Evolutionary conservation across 257 asterid genomes (phyloP), one percentile per base, ranked within the genome.

Genomic region (Apocynum venetum): DNA sequence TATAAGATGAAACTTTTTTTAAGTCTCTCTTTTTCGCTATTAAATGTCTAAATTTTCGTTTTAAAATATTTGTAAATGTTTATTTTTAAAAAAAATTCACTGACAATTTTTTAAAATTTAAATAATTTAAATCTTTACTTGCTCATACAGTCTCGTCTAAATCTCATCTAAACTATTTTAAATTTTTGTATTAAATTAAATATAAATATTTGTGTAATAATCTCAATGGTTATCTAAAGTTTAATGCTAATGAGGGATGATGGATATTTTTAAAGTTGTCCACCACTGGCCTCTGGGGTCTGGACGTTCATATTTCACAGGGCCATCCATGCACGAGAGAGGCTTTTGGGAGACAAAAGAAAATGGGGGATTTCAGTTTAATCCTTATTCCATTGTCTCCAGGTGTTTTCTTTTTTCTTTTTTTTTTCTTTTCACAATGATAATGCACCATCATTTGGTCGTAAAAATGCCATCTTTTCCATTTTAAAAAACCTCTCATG

Each of bases 321-420:
- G 69, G 57, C 75, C 81, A 78, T 71, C 75, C 81, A 78, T 71
- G 73, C 77, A 78, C 38, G 66, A 51, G 55, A 51, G 51, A 57
- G 56, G 44, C 66, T 78, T 63, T 78, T 72, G n/a, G 56, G 74
- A 44, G 82, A 78, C 82, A 78, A 40, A 25, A 61, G 64, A 72
- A n/a, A 52, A 78, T 72, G 82, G 82, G 46, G 56, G 36, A 72
- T 57, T 49, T 46, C 46, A 71, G 55, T 61, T 78, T 44, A 56
- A 55, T 69, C 61, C 49, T 63, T 36, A 72, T 4, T 78, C 41
- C 67, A 71, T 49, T 72, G 49, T 71, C 77, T 60, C 77, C 48
- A 78, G 73, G 81, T 17, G 1, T 10, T 31, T 59, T 61, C 6
- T 44, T 44, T 44, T 6, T 25, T n/a, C n/a, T n/a, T 25, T 25